Evolutionary conservation across 2,329 filamentous ascomycete species (phyloP).

Genomic region (Epichloe uncinata): DNA sequence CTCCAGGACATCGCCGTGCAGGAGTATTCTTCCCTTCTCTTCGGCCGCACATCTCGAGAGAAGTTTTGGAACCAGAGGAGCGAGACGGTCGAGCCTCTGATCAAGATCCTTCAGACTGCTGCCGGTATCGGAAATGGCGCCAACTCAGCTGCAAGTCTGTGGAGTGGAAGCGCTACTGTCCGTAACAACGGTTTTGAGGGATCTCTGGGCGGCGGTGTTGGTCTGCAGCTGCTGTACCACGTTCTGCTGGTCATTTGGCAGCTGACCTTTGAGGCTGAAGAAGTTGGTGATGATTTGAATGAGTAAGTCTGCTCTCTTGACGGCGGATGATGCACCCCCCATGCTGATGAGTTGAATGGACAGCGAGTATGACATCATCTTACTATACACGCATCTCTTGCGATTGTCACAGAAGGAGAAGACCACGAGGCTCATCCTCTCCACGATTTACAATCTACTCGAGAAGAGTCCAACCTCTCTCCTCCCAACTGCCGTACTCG

Average conservation of each 20-base stretch:
- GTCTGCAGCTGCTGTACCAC: slow-evolving; percentile 86
- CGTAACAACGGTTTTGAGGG: slow-evolving; percentile 51
- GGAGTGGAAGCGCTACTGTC: slow-evolving; percentile 39
- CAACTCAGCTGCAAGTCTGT: slow-evolving; percentile 44
- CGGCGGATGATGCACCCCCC: not conserved
- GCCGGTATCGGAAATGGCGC: slow-evolving; percentile 58
- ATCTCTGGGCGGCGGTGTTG: slow-evolving; percentile 65
- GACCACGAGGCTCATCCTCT: slow-evolving; percentile 81
- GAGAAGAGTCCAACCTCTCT: slow-evolving; percentile 53
- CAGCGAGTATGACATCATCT: slow-evolving; percentile 84
- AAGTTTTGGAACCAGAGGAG: slow-evolving; percentile 86
- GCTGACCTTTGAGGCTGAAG: slow-evolving; percentile 80
- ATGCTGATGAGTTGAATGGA: not conserved
- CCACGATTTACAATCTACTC: slow-evolving; percentile 80
- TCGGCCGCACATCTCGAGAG: slow-evolving; percentile 57
- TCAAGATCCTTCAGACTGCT: slow-evolving; percentile 70
- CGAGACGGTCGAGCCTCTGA: slow-evolving; percentile 69
- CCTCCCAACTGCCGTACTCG: slow-evolving; percentile 76
- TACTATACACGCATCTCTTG: slow-evolving; percentile 84
- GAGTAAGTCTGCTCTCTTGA: slow-evolving; percentile 42
- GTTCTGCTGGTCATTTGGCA: slow-evolving; percentile 92
- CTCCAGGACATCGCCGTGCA: slow-evolving; percentile 93
- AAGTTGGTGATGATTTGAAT: slow-evolving; percentile 63
- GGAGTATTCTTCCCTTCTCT: slow-evolving; percentile 74
- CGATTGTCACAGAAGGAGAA: slow-evolving; percentile 95